These are phyloP conservation scores for Ophiorrhiza pumila DNA, from an alignment of 257 asterid species.

Conservation along the genomic window DNA sequence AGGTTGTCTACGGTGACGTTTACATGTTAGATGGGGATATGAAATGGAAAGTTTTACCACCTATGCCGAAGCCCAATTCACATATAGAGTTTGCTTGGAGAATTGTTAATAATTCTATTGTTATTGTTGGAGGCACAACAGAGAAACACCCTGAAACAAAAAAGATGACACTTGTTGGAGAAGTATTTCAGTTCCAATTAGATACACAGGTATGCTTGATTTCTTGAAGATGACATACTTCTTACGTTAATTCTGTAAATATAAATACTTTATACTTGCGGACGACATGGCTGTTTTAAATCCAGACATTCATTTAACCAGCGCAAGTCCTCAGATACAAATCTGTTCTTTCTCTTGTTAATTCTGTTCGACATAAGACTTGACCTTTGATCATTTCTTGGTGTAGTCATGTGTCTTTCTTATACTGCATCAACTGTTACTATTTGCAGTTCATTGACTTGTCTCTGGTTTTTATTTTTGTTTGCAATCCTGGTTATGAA, in stretches of 20 bases:
- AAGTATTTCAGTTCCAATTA: slow-evolving; percentile 63
- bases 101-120: slow-evolving; percentile 59
- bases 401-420: neutral
- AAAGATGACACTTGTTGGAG: slow-evolving; percentile 85
- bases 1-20: slow-evolving; percentile 83
- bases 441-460: neutral
- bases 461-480: slow-evolving; percentile 5
- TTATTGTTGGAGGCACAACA: slow-evolving; percentile 91
- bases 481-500: slow-evolving; percentile 16
- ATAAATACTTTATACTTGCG: neutral
- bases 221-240: slow-evolving; percentile 1
- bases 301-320: neutral
- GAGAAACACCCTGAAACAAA: slow-evolving; percentile 89
- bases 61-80: slow-evolving; percentile 95
- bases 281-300: too few species aligned
- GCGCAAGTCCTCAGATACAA: neutral
- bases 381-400: neutral
- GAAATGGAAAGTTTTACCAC: slow-evolving; percentile 82
- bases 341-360: neutral
- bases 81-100: slow-evolving; percentile 96
- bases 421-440: neutral
- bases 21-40: slow-evolving; percentile 84
- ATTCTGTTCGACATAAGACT: neutral
- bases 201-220: slow-evolving; percentile 55
- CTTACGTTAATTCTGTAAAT: slow-evolving; percentile 4